phyloP scores from a whole-genome alignment of 257 asterid species.

The Penstemon eatonii region DNA sequence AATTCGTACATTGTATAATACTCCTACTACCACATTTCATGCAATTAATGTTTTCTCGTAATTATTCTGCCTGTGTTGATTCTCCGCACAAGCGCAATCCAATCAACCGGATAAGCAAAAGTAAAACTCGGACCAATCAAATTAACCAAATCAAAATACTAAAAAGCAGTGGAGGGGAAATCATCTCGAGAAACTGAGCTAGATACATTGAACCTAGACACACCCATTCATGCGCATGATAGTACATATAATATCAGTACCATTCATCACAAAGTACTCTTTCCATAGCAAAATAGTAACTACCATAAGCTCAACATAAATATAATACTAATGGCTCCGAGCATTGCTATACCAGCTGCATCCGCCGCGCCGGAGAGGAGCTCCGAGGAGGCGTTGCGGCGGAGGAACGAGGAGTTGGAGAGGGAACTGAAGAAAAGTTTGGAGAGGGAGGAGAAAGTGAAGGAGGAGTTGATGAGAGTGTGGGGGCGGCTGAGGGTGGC shows the following conservation, averaged over 20 bases:
- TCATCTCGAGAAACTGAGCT: too few species aligned
- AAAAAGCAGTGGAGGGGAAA: too few species aligned
- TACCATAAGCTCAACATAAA: neutral
- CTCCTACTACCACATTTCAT: too few species aligned
- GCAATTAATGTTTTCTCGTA: too few species aligned
- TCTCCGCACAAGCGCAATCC: too few species aligned
- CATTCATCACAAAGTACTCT: neutral
- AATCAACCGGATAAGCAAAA: too few species aligned
- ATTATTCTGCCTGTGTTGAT: too few species aligned
- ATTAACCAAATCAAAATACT: too few species aligned
- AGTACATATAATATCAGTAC: neutral
- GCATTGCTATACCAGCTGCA: slow-evolving; percentile 32
- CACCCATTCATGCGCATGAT: slow-evolving; percentile 12
- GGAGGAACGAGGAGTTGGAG: slow-evolving; percentile 75
- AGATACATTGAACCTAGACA: slow-evolving; percentile 85
- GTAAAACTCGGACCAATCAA: too few species aligned
- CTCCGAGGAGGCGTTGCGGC: slow-evolving; percentile 43
- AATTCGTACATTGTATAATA: too few species aligned
- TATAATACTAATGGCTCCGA: slow-evolving; percentile 41
- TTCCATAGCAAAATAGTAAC: neutral
- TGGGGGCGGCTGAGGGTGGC: slow-evolving; percentile 61
- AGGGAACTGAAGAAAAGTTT: slow-evolving; percentile 48
- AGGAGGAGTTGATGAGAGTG: slow-evolving; percentile 42
- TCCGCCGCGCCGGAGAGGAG: slow-evolving; percentile 22
- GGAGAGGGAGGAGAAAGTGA: slow-evolving; percentile 66